Conservation (phyloP, 768 basidiomycete species). For the Termitomyces sp. region DNA sequence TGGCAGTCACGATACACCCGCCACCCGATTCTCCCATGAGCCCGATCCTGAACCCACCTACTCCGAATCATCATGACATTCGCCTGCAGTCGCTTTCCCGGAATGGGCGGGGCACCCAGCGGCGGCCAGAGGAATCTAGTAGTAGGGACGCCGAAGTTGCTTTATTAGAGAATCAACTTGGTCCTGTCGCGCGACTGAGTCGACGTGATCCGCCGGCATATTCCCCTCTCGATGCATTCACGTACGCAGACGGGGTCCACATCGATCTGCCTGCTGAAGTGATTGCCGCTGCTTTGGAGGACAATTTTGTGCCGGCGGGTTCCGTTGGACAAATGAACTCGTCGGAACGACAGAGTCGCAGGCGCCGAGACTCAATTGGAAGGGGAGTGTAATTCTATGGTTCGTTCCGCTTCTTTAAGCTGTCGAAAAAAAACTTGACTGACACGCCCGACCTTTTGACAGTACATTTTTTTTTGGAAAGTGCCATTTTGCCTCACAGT, state of each 20-base stretch:
- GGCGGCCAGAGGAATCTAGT: slow-evolving; percentile 29
- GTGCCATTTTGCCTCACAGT: slow-evolving; percentile 5
- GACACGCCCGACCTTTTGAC: slow-evolving; percentile 2
- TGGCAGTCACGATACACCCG: slow-evolving; percentile 66
- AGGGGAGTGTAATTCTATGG: slow-evolving; percentile 7
- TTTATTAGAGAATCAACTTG: slow-evolving; percentile 24
- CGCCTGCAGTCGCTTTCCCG: slow-evolving; percentile 63
- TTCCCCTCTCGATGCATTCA: slow-evolving; percentile 82
- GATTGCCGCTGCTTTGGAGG: slow-evolving; percentile 85
- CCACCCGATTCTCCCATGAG: slow-evolving; percentile 77
- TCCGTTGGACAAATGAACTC: slow-evolving; percentile 45
- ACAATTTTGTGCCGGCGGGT: slow-evolving; percentile 54
- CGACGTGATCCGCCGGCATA: slow-evolving; percentile 80
- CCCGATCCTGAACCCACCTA: slow-evolving; percentile 73
- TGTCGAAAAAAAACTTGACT: slow-evolving; percentile 2
- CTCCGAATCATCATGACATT: slow-evolving; percentile 80
- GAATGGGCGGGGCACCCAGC: slow-evolving; percentile 24
- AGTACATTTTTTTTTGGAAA: slow-evolving; percentile 11
- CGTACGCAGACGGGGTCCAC: slow-evolving; percentile 85
- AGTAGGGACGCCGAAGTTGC: slow-evolving; percentile 19
- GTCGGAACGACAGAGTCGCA: slow-evolving; percentile 53
- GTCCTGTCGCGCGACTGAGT: slow-evolving; percentile 29
- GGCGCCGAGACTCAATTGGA: slow-evolving; percentile 29
- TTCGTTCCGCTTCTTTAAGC: slow-evolving; percentile 15
- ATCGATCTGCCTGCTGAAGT: slow-evolving; percentile 91